phyloP scores from a whole-genome alignment of 169 alveolate genomes.

The Amoebophrya sp. region DNA sequence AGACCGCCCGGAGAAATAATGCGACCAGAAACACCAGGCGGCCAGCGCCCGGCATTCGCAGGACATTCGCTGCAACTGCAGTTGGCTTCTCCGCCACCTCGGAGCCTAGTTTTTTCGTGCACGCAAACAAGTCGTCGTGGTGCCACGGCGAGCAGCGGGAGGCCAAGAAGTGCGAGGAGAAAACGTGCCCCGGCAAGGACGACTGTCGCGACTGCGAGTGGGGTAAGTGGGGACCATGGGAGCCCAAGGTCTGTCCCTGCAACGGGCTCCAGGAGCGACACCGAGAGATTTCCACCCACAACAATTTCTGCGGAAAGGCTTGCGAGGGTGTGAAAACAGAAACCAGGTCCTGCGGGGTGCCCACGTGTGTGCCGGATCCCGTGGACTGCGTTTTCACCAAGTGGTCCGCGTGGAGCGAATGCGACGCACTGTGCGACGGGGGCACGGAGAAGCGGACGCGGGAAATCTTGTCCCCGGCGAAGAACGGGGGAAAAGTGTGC shows the following conservation, averaged over 20 bases:
- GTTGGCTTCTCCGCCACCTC: no score
- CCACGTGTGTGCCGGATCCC: neutral
- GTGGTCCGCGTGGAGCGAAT: neutral
- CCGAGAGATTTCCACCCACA: neutral
- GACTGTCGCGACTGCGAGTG: neutral
- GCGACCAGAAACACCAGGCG: no score
- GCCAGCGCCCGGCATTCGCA: no score
- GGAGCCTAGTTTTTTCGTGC: no score
- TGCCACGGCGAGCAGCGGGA: slow-evolving; percentile 11
- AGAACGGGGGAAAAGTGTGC: neutral
- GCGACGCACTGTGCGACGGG: neutral
- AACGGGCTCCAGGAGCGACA: neutral
- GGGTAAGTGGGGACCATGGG: neutral
- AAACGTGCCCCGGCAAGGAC: neutral
- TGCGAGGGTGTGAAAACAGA: slow-evolving; percentile 14
- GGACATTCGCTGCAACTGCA: no score
- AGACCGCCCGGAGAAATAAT: no score
- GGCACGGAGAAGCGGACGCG: neutral
- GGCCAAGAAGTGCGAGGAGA: neutral
- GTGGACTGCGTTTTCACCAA: neutral
- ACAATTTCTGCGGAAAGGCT: neutral
- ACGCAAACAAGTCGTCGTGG: neutral
- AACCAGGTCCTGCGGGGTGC: neutral
- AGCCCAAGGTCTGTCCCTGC: neutral
- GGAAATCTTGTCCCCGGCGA: neutral